Conservation (phyloP, 345 rosid species). For the Gossypium australe region DNA sequence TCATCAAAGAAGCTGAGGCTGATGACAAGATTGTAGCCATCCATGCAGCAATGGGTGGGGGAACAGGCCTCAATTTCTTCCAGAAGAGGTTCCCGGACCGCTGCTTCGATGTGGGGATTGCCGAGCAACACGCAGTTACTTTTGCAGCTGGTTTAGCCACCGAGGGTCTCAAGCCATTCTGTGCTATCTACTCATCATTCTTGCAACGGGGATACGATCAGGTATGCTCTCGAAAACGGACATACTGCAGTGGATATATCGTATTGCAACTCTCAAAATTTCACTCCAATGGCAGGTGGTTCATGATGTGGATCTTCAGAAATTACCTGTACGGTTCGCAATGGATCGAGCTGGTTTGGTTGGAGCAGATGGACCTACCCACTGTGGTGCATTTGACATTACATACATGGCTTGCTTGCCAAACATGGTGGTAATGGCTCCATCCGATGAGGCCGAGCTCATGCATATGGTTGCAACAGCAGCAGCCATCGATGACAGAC, state of each 20-base stretch:
- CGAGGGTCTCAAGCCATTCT: slow-evolving; percentile 73
- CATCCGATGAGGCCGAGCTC: slow-evolving; percentile 72
- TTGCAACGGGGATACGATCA: slow-evolving; percentile 77
- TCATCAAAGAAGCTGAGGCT: slow-evolving; percentile 58
- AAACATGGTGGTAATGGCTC: slow-evolving; percentile 85
- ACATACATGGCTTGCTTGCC: slow-evolving; percentile 77
- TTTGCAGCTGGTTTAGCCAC: slow-evolving; percentile 78
- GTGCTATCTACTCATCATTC: slow-evolving; percentile 74
- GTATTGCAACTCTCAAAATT: neutral
- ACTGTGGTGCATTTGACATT: slow-evolving; percentile 70
- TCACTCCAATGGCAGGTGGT: slow-evolving; percentile 37
- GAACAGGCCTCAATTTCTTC: slow-evolving; percentile 70
- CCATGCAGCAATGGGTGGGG: slow-evolving; percentile 88
- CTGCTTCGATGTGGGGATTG: slow-evolving; percentile 76
- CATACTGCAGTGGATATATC: neutral
- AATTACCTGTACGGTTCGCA: slow-evolving; percentile 64
- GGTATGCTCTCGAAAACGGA: slow-evolving; percentile 30
- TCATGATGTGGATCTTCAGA: slow-evolving; percentile 80
- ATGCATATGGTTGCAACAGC: slow-evolving; percentile 82
- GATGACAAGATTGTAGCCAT: slow-evolving; percentile 60
- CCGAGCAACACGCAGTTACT: slow-evolving; percentile 77
- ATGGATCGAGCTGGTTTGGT: slow-evolving; percentile 71
- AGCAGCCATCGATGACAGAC: slow-evolving; percentile 68
- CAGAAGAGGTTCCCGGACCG: slow-evolving; percentile 62
- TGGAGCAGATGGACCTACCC: slow-evolving; percentile 81